Conservation (phyloP, 371 early-diverging fungal genomes). For the Entomophthora muscae region DNA sequence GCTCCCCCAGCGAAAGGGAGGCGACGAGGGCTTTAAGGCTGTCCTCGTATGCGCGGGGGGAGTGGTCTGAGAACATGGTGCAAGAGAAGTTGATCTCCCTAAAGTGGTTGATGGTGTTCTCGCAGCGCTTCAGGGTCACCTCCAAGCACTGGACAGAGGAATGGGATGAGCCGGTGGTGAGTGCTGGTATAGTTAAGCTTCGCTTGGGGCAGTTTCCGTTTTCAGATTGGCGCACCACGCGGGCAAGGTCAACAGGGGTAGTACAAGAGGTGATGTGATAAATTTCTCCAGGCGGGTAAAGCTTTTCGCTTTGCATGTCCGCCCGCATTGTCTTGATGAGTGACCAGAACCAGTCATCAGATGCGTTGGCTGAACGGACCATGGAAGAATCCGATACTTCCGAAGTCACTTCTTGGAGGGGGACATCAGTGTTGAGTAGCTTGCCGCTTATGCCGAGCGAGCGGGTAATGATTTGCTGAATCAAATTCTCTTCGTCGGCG, state of each 20-base stretch:
- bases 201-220: background rate
- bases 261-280: slow-evolving; percentile 33
- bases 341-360: slow-evolving; percentile 54
- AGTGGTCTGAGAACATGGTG: slow-evolving; percentile 56
- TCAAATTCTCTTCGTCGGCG: slow-evolving; percentile 35
- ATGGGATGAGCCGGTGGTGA: slow-evolving; percentile 3
- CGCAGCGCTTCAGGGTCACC: slow-evolving; percentile 32
- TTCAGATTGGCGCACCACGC: background rate
- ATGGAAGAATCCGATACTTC: slow-evolving; percentile 7
- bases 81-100: slow-evolving; percentile 43
- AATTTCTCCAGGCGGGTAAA: slow-evolving; percentile 57
- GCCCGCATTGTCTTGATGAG: slow-evolving; percentile 62
- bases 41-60: slow-evolving; percentile 44
- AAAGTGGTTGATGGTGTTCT: slow-evolving; percentile 44
- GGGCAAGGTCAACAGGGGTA: slow-evolving; percentile 16
- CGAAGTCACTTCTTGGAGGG: slow-evolving; percentile 11
- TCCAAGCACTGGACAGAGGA: slow-evolving; percentile 13
- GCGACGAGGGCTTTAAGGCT: slow-evolving; percentile 19
- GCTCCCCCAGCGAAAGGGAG: background rate
- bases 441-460: slow-evolving; percentile 26
- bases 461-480: slow-evolving; percentile 47
- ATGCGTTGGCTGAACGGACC: background rate
- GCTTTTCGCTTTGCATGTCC: slow-evolving; percentile 56
- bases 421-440: slow-evolving; percentile 11
- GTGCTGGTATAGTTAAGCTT: background rate